A percentile compares a stretch with the other conserved stretches of the same genome.
These are phyloP conservation scores for Leucocoprinus leucothites DNA, from an alignment of 768 basidiomycete genomes.

Conservation along the genomic window DNA sequence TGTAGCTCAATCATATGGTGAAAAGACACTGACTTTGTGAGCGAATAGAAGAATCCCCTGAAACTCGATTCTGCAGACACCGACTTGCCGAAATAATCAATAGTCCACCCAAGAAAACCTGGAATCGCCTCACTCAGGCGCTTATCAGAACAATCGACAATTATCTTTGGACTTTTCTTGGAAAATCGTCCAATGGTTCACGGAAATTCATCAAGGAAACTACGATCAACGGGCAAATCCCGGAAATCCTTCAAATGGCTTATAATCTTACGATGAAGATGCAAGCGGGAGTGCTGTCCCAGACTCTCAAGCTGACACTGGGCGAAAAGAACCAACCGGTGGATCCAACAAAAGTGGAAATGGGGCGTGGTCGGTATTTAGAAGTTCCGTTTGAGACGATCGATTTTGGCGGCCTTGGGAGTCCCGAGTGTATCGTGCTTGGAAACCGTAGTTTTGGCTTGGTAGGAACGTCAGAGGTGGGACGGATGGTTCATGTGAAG, in stretches of 20 bases:
- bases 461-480: neutral
- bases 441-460: conserved; percentile 2
- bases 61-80: neutral
- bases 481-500: neutral
- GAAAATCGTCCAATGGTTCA: neutral
- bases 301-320: neutral
- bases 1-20: neutral
- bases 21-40: neutral
- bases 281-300: neutral
- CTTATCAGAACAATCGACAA: neutral
- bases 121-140: neutral
- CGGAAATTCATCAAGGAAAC: neutral
- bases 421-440: neutral
- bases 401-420: neutral
- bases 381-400: neutral
- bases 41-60: neutral
- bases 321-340: neutral
- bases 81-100: neutral
- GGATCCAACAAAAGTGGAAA: neutral
- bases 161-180: neutral
- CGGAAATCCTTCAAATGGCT: neutral
- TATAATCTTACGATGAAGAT: neutral
- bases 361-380: neutral
- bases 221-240: neutral
- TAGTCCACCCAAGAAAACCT: neutral